Base-by-base conservation (phyloP, 2,329 filamentous ascomycete genomes). In the Lachnellula occidentalis region DNA sequence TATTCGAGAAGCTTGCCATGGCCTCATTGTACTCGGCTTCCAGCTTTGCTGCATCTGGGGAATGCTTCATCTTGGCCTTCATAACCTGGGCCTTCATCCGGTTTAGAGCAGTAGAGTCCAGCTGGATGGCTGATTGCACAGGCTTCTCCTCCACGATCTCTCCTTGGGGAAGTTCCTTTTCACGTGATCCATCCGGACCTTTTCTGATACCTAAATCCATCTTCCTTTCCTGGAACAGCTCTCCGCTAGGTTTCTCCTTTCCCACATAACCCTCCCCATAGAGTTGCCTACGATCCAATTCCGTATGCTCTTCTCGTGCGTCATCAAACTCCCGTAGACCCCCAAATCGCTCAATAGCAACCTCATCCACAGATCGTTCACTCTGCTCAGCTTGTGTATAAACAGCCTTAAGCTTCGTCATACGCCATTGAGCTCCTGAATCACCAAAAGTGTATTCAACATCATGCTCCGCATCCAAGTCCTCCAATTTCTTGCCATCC, bases 41-140 rank as follows among this genome's bases (percentile, higher is more conserved):
- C 1, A 99, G 80, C 61, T 86, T 80, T 2, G 82, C 82, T 1
- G 84, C 87, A 61, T 95, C 85, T 0, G 90, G 81, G 0, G 88
- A 84, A 15, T 86, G 86, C 57, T 85, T 87, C 46, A 99, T 75
- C 67, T 95, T 95, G 4, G 94, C 94, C 69, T 95, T 96, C 87
- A 99, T 92, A 77, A 97, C 86, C 66, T 94, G 88, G 0, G 94
- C 94, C 61, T 92, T 92, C 48, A 99, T 80, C 57, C 89, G 85
- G 71, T 99, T 99, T 53, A 99, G 76, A 0, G 85, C 77, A 0
- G 90, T 94, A 66, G 88, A 84, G 63, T 95, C 88, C 19, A 95
- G 71, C 12, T 70, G 73, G 17, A 78, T 74, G 0, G 77, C 71
- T 3, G 73, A 67, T n/a, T 76, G 68, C 24, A 74, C 72, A 48